A percentile compares a stretch with the other conserved stretches of the same genome.
These are phyloP conservation scores for Malassezia sp. DNA, from an alignment of 1,284 basidiomycete genomes.

Conservation along the genomic window DNA sequence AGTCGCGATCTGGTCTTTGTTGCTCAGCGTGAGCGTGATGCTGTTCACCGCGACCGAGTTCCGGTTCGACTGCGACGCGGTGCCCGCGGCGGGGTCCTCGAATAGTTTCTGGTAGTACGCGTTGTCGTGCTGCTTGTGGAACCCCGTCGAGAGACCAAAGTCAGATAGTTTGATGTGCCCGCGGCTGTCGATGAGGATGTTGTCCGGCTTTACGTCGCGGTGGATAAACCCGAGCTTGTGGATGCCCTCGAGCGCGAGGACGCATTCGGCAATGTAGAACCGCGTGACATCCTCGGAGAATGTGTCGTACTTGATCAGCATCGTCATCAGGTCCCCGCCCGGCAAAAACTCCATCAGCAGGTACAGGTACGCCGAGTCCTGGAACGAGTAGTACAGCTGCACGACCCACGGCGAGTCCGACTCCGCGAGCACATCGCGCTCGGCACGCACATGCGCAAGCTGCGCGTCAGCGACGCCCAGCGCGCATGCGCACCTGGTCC, in stretches of 20 bases:
- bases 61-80: slow-evolving; percentile 32
- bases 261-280: slow-evolving; percentile 98
- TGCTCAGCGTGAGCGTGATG: slow-evolving; percentile 43
- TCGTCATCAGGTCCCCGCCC: slow-evolving; percentile 92
- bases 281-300: slow-evolving; percentile 97
- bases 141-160: slow-evolving; percentile 85
- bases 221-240: slow-evolving; percentile 99
- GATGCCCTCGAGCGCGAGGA: slow-evolving; percentile 92
- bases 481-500: too few relatives aligned
- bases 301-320: slow-evolving; percentile 99
- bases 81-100: slow-evolving; percentile 50
- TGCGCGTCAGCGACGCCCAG: too few relatives aligned
- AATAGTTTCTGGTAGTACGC: slow-evolving; percentile 88
- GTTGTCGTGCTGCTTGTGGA: slow-evolving; percentile 86
- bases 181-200: slow-evolving; percentile 86
- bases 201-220: slow-evolving; percentile 89
- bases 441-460: slow-evolving; percentile 96
- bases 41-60: slow-evolving; percentile 46
- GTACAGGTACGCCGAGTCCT: slow-evolving; percentile 88
- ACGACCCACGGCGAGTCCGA: slow-evolving; percentile 97
- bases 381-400: slow-evolving; percentile 96
- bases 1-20: slow-evolving; percentile 54
- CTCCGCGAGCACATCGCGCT: slow-evolving; percentile 91
- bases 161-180: slow-evolving; percentile 92
- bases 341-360: slow-evolving; percentile 98